Evolutionary conservation across 2,329 filamentous ascomycete species (phyloP).

Genomic region (Aspergillus uvarum): DNA sequence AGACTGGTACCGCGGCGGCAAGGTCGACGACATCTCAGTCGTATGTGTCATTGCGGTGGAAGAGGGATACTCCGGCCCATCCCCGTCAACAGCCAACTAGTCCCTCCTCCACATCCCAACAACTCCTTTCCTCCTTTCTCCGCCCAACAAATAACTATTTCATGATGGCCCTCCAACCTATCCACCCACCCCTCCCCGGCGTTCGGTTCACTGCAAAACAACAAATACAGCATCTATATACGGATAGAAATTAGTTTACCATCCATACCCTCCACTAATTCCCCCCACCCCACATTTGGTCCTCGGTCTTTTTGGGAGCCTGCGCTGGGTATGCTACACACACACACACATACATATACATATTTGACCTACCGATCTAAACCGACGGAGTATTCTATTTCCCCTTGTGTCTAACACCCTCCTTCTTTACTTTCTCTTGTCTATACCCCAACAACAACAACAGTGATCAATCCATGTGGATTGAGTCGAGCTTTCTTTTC

Average conservation of each 20-base stretch:
- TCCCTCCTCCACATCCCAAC: background rate
- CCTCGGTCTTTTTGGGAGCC: background rate
- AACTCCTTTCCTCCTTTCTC: background rate
- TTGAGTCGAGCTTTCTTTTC: no score
- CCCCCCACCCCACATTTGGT: background rate
- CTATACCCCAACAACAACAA: background rate
- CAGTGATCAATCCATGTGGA: no score
- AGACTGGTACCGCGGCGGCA: constrained; percentile 87
- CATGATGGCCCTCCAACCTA: background rate
- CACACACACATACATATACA: no score
- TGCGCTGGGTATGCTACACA: background rate
- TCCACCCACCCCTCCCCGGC: background rate
- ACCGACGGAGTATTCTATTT: background rate
- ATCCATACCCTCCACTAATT: background rate
- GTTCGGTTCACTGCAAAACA: background rate
- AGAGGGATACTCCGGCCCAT: constrained; percentile 29
- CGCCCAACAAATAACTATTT: background rate
- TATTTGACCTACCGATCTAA: no score
- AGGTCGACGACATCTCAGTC: constrained; percentile 93
- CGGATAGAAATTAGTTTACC: background rate
- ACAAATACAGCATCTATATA: background rate
- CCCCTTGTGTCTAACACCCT: background rate
- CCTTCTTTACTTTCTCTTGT: no score
- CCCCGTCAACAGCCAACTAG: background rate
- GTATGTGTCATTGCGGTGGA: constrained; percentile 77